A percentile compares a stretch with the other conserved stretches of the same genome.
These are phyloP conservation scores for Penicillium paradoxum DNA, from an alignment of 495 filamentous ascomycete species.

Conservation along the genomic window DNA sequence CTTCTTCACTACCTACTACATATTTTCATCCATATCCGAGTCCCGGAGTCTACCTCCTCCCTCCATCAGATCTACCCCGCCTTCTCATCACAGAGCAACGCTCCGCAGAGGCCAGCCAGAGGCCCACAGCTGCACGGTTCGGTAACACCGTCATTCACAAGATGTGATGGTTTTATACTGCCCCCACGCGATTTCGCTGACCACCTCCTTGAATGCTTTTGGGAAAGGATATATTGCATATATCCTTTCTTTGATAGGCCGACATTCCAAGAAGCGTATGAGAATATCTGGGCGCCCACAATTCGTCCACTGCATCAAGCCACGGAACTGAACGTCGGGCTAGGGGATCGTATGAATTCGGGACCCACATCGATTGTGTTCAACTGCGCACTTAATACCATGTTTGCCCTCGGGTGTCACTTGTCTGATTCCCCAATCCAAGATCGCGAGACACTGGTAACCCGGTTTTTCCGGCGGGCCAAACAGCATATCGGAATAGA, in stretches of 20 bases:
- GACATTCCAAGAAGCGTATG: constrained; percentile 26
- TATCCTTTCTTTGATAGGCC: constrained; percentile 36
- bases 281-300: constrained; percentile 21
- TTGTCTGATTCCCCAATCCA: constrained; percentile 19
- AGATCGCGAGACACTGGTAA: constrained; percentile 19
- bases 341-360: constrained; percentile 4
- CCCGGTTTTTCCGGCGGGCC: constrained; percentile 33
- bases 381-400: constrained; percentile 31
- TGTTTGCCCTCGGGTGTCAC: constrained; percentile 37
- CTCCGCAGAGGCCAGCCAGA: no score
- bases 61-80: no score
- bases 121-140: neutral
- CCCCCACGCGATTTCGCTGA: constrained; percentile 31
- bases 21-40: no score
- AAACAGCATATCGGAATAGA: constrained; percentile 29
- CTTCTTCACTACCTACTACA: no score
- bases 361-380: constrained; percentile 21
- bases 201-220: constrained; percentile 32
- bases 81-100: no score
- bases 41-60: no score
- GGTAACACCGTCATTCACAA: neutral
- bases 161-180: constrained; percentile 9
- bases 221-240: constrained; percentile 27
- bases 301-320: neutral
- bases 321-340: constrained; percentile 4